Evolutionary conservation across 2,329 filamentous ascomycete species (phyloP).

Genomic region (Pestalotiopsis sp.): DNA sequence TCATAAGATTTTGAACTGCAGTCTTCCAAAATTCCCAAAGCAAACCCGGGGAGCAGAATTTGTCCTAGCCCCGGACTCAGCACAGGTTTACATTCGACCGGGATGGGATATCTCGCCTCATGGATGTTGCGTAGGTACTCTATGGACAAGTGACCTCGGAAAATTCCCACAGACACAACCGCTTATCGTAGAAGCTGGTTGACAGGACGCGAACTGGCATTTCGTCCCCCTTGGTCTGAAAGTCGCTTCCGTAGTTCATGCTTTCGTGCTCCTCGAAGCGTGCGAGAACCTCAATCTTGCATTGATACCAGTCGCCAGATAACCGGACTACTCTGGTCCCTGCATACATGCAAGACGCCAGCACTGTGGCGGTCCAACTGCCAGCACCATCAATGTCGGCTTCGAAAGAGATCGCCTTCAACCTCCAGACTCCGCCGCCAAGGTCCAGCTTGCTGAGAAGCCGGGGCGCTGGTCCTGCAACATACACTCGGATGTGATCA

Average conservation of each 20-base stretch:
- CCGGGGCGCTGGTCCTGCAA: constrained; percentile 35
- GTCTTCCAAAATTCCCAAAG: not conserved
- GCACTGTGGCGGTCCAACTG: constrained; percentile 46
- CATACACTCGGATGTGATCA: constrained; percentile 73
- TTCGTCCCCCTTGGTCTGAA: constrained; percentile 44
- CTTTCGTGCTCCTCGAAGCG: constrained; percentile 85
- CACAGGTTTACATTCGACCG: not conserved
- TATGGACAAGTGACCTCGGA: not conserved
- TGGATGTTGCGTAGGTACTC: not conserved
- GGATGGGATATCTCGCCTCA: not conserved
- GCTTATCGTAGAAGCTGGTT: constrained; percentile 77
- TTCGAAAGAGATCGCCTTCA: constrained; percentile 60
- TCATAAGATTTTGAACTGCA: not conserved
- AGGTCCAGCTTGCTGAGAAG: constrained; percentile 68
- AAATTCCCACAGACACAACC: constrained; percentile 66
- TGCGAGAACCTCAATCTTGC: constrained; percentile 66
- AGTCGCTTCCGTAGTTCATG: constrained; percentile 92
- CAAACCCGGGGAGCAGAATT: not conserved
- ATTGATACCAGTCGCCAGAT: constrained; percentile 40
- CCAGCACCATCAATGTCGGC: constrained; percentile 23
- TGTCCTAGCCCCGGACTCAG: too few species aligned
- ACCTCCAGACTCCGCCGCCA: constrained; percentile 83
- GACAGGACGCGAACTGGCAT: constrained; percentile 57
- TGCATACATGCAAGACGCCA: constrained; percentile 94
- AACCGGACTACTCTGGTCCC: constrained; percentile 70